Conservation (phyloP, 306 rosid genomes). For the Medicago arabica region DNA sequence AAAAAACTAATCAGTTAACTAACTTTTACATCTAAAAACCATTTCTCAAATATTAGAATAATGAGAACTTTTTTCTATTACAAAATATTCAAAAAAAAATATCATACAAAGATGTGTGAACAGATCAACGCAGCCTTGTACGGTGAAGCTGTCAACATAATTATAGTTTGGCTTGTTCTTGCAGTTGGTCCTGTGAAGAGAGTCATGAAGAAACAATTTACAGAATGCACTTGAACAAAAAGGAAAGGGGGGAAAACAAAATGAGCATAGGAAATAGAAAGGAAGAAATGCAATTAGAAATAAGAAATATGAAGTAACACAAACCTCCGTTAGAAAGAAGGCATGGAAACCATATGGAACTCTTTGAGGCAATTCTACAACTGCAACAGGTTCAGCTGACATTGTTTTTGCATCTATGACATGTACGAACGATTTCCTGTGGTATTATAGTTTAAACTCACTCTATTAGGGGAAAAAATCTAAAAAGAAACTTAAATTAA, state of each 20-base stretch:
- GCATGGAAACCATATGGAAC: conserved; percentile 97
- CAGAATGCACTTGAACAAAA: conserved; percentile 10
- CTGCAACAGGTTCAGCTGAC: conserved; percentile 89
- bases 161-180: conserved; percentile 66
- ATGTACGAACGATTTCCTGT: conserved; percentile 77
- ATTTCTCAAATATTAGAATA: not conserved
- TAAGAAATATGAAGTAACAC: conserved; percentile 36
- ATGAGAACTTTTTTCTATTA: not conserved
- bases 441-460: conserved; percentile 12
- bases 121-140: not conserved
- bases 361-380: conserved; percentile 80
- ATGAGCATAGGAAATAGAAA: not conserved
- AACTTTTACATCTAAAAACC: too few relatives aligned
- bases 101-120: not conserved
- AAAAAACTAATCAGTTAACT: too few relatives aligned
- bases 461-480: not conserved
- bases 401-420: conserved; percentile 88
- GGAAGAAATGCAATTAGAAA: conserved; percentile 18
- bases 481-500: conserved; percentile 10
- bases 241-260: too few relatives aligned
- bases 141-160: not conserved
- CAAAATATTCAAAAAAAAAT: conserved; percentile 4
- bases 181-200: conserved; percentile 70
- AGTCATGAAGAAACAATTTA: conserved; percentile 15
- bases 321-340: conserved; percentile 87